Evolutionary conservation across 75 land plant species (phyloP).

Genomic region (Cryptomeria japonica): DNA sequence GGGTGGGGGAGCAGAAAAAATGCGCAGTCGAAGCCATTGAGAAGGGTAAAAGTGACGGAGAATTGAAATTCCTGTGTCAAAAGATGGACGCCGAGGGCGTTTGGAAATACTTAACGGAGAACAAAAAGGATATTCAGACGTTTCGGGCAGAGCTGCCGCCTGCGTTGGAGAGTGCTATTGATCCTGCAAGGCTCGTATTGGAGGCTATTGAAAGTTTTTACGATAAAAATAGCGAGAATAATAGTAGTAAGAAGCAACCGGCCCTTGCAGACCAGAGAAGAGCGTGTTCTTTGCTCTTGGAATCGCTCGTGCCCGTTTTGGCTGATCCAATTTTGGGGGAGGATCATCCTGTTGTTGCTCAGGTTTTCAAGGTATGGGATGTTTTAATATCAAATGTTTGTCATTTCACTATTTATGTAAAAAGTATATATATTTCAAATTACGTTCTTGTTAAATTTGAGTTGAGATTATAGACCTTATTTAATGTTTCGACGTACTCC

Average conservation of each 20-base stretch:
- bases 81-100: slow-evolving; percentile 61
- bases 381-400: not conserved
- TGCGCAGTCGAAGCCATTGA: slow-evolving; percentile 36
- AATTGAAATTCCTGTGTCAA: slow-evolving; percentile 36
- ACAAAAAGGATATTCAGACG: slow-evolving; percentile 52
- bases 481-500: not conserved
- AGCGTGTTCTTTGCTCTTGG: slow-evolving; percentile 76
- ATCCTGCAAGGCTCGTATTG: slow-evolving; percentile 64
- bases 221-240: slow-evolving; percentile 36
- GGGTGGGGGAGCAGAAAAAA: slow-evolving; percentile 47
- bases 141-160: slow-evolving; percentile 43
- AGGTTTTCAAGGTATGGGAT: slow-evolving; percentile 9
- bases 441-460: not conserved
- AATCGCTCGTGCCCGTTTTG: slow-evolving; percentile 56
- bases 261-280: slow-evolving; percentile 49
- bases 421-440: not conserved
- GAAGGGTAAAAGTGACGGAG: not conserved
- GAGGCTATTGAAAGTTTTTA: slow-evolving; percentile 70
- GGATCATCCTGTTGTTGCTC: slow-evolving; percentile 20
- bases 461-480: not conserved
- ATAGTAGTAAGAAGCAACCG: slow-evolving; percentile 11
- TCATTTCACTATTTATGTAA: not conserved
- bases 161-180: slow-evolving; percentile 52
- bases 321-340: slow-evolving; percentile 62
- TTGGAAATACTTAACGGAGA: slow-evolving; percentile 47